Conservation (phyloP, 2,329 filamentous ascomycete species). For the Biscogniauxia marginata region DNA sequence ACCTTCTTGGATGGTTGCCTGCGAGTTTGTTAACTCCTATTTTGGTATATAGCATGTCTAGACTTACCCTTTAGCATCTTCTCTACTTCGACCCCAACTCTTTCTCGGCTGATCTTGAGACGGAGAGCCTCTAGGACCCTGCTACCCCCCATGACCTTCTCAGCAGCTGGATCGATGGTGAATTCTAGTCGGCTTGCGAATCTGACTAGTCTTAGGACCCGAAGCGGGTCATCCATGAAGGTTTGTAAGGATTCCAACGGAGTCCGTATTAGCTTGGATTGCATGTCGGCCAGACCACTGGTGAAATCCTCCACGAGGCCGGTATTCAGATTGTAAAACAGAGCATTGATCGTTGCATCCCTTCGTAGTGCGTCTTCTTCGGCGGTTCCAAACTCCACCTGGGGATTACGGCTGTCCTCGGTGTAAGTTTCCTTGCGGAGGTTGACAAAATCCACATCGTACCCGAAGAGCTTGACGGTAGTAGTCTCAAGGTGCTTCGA, state of each 20-base stretch:
- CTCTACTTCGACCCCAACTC: constrained; percentile 81
- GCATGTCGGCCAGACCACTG: constrained; percentile 73
- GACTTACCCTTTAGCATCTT: constrained; percentile 83
- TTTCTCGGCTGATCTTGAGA: constrained; percentile 87
- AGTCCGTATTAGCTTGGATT: constrained; percentile 71
- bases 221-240: constrained; percentile 89
- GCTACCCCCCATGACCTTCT: constrained; percentile 72
- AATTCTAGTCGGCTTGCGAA: constrained; percentile 87
- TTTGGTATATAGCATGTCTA: too few relatives aligned
- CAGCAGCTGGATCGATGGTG: constrained; percentile 67
- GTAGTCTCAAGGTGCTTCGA: constrained; percentile 95
- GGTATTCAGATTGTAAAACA: constrained; percentile 92
- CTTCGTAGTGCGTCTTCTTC: constrained; percentile 85
- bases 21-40: too few relatives aligned
- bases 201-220: constrained; percentile 81
- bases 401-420: constrained; percentile 83
- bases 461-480: constrained; percentile 78
- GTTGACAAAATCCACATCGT: constrained; percentile 94
- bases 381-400: constrained; percentile 91
- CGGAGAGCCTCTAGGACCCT: constrained; percentile 77
- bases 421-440: constrained; percentile 87
- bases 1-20: constrained; percentile 31
- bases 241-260: constrained; percentile 87
- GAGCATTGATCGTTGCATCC: constrained; percentile 90
- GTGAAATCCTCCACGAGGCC: constrained; percentile 83